Evolutionary conservation across 2,329 filamentous ascomycete species (phyloP).

Genomic region (Davidsoniella virescens): DNA sequence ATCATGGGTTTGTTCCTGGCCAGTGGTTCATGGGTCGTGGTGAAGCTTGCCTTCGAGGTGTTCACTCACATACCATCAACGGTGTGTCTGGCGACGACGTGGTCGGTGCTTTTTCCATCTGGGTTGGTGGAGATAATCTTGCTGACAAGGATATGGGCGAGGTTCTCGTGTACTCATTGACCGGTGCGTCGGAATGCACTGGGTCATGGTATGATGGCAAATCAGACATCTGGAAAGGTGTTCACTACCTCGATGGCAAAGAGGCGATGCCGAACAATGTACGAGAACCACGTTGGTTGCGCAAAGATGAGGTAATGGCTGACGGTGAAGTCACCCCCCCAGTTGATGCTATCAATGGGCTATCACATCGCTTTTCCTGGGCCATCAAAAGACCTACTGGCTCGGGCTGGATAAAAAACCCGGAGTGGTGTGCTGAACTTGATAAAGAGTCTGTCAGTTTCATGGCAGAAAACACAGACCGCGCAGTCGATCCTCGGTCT

Average conservation of each 20-base stretch:
- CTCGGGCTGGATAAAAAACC: not conserved
- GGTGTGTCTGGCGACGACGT: conserved; percentile 3
- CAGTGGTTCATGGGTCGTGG: conserved; percentile 10
- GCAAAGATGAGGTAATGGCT: not conserved
- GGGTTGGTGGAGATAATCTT: conserved; percentile 11
- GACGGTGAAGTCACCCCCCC: no score
- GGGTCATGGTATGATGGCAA: no score
- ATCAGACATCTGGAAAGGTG: no score
- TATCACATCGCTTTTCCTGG: not conserved
- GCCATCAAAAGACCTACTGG: not conserved
- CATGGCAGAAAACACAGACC: conserved; percentile 1
- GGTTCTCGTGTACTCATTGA: conserved; percentile 10
- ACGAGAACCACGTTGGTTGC: conserved; percentile 2
- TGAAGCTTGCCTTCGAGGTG: conserved; percentile 2
- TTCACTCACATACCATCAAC: conserved; percentile 8
- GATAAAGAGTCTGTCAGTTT: not conserved
- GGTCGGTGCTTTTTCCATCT: conserved; percentile 9
- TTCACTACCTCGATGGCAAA: conserved; percentile 1
- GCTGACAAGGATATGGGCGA: conserved; percentile 10
- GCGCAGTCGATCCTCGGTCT: conserved; percentile 8
- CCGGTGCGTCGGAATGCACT: not conserved
- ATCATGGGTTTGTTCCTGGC: conserved; percentile 9
- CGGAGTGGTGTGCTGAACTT: not conserved
- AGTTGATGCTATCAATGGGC: not conserved
- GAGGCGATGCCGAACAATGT: conserved; percentile 2